phyloP scores from a whole-genome alignment of 169 alveolate species.

The Plasmodium gonderi region DNA sequence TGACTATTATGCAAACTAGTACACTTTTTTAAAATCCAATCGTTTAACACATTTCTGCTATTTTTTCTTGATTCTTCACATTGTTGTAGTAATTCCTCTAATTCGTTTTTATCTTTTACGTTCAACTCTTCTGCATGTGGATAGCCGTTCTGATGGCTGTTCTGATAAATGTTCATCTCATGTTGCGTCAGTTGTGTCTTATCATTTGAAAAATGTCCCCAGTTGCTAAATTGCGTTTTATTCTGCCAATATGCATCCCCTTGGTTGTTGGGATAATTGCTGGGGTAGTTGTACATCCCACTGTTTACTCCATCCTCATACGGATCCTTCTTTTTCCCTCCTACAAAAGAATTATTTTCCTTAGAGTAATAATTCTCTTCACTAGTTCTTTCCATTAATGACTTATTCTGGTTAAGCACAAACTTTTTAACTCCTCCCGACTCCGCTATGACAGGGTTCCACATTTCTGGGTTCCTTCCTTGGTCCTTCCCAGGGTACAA shows the following conservation, averaged over 20 bases:
- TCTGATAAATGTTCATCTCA: too few relatives aligned
- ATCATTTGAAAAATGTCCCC: too few relatives aligned
- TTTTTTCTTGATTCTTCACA: constrained; percentile 26
- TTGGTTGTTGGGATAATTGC: too few relatives aligned
- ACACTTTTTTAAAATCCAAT: constrained; percentile 56
- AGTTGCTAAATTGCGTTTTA: too few relatives aligned
- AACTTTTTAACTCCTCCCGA: not conserved
- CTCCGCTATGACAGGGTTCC: too few relatives aligned
- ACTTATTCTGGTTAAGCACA: not conserved
- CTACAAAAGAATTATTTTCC: too few relatives aligned
- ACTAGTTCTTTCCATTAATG: too few relatives aligned
- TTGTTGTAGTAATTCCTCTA: not conserved
- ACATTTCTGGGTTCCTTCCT: too few relatives aligned
- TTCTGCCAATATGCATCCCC: too few relatives aligned
- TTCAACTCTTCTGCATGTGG: not conserved
- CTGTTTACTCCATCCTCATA: not conserved
- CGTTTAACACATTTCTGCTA: constrained; percentile 4
- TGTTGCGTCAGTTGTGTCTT: too few relatives aligned
- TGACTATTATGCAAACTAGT: not conserved
- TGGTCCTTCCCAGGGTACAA: not conserved
- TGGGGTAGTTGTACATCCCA: not conserved
- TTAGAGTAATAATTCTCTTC: too few relatives aligned
- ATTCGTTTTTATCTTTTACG: constrained; percentile 8
- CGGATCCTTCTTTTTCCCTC: not conserved
- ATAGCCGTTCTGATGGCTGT: too few relatives aligned